Evolutionary conservation across 108 stramenopile genomes (phyloP), one percentile per base, ranked within the genome.

Genomic region (Chaetoceros tenuissimus): DNA sequence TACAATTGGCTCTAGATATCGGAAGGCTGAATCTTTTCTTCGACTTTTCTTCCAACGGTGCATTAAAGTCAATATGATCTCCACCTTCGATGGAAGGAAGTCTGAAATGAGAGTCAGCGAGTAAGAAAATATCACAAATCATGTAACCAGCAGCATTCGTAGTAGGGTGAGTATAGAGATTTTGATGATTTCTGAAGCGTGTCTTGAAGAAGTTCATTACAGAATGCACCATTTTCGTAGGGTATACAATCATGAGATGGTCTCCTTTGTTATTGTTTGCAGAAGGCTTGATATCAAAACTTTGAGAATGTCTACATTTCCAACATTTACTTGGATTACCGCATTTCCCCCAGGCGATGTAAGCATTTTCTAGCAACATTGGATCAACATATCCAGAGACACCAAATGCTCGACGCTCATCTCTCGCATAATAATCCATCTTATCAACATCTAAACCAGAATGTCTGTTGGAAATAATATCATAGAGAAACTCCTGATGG

Each of bases 371-470:
- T 22, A 89, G 69, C 21, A 93, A 50, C 20, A 60, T 55, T 3
- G 59, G 24, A 25, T 82, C 70, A 40, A 81, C 59, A 31, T 77
- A 55, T n/a, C 73, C 83, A 24, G 57, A 48, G 20, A 46, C 53
- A 10, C 56, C 53, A 31, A 76, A 54, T 48, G 61, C 62, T 26
- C 77, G 77, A 26, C 67, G 54, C 34, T 58, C 50, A 71, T 97
- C 96, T 40, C 96, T 61, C 21, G 87, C 84, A 58, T 88, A 92
- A 64, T 97, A 97, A 64, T 97, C 96, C 24, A 94, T 76, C 53
- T 97, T 97, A 60, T 97, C 96, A 17, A 94, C 94, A 59, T 97
- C 96, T 5, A 95, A 63, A 1, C 96, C 96, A 7, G 63, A 74
- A 57, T 85, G 86, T 17, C 84, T 62, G 74, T 97, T 97, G 47